A percentile compares a stretch with the other conserved stretches of the same genome.
These are phyloP conservation scores for Aquilaria agallochum DNA, from an alignment of 441 rosid genomes.

Conservation along the genomic window DNA sequence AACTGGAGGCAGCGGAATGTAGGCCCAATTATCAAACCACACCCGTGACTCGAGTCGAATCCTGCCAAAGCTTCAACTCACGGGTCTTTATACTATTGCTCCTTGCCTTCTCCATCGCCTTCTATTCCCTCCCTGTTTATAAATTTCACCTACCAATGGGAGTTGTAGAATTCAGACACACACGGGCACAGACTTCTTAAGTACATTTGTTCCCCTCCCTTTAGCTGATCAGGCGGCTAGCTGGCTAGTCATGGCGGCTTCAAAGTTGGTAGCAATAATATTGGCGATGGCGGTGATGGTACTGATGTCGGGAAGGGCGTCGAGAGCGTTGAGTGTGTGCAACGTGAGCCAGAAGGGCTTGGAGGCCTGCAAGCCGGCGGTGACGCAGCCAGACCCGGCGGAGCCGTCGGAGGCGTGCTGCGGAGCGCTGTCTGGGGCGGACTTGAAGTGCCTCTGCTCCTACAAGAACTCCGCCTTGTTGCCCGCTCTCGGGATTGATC, in stretches of 20 bases:
- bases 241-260: slow-evolving; percentile 1
- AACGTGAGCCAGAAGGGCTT: slow-evolving; percentile 35
- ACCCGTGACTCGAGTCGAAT: too few species aligned
- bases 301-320: slow-evolving; percentile 11
- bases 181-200: too few species aligned
- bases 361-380: slow-evolving; percentile 48
- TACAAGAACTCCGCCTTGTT: slow-evolving; percentile 36
- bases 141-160: too few species aligned
- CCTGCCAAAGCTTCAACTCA: too few species aligned
- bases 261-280: neutral
- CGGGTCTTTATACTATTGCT: too few species aligned
- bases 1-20: too few species aligned
- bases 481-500: slow-evolving; percentile 55
- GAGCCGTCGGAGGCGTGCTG: slow-evolving; percentile 43
- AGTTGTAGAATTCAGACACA: too few species aligned
- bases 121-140: too few species aligned
- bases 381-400: slow-evolving; percentile 37
- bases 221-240: neutral
- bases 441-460: slow-evolving; percentile 48
- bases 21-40: too few species aligned
- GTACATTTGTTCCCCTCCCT: too few species aligned
- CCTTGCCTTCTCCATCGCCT: too few species aligned
- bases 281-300: slow-evolving; percentile 4
- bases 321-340: slow-evolving; percentile 32
- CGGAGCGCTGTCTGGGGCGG: slow-evolving; percentile 36